Percentiles rank a stretch among this genome's conserved stretches.
Conservation (phyloP, 768 basidiomycete genomes). For the Fibroporia radiculosa region DNA sequence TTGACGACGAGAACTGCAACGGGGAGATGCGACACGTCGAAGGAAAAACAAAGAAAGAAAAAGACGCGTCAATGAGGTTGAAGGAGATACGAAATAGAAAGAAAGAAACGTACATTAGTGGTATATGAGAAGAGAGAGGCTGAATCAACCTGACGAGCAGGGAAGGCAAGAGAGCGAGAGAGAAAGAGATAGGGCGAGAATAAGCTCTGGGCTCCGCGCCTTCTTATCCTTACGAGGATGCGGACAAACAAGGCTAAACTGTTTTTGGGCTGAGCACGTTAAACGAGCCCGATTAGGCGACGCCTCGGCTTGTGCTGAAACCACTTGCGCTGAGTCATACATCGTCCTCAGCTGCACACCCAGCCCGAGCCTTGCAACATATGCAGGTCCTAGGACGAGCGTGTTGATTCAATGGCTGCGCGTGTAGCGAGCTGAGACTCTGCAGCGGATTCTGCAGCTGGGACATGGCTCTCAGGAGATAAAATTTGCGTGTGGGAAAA, state of each 20-base stretch:
- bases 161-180: slow-evolving; percentile 25
- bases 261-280: slow-evolving; percentile 22
- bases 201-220: slow-evolving; percentile 22
- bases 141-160: slow-evolving; percentile 21
- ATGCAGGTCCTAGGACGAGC: too few species aligned
- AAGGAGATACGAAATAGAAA: slow-evolving; percentile 9
- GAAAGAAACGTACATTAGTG: slow-evolving; percentile 35
- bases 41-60: slow-evolving; percentile 6
- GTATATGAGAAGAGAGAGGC: slow-evolving; percentile 52
- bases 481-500: slow-evolving; percentile 12
- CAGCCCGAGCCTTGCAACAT: too few species aligned
- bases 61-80: slow-evolving; percentile 7
- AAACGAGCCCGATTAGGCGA: slow-evolving; percentile 9
- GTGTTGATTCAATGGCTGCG: background rate
- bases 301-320: slow-evolving; percentile 14
- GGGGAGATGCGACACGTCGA: slow-evolving; percentile 6
- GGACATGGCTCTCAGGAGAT: too few species aligned
- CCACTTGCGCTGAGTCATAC: slow-evolving; percentile 10
- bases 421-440: background rate
- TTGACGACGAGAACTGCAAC: slow-evolving; percentile 7
- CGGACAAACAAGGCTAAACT: slow-evolving; percentile 29
- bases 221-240: slow-evolving; percentile 30
- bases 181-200: slow-evolving; percentile 26
- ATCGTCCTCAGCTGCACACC: too few species aligned
- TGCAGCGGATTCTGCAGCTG: too few species aligned